phyloP scores from a whole-genome alignment of 176 grass and related monocot species.

The Zea mays region Zm-B73-REFERENCE-NAM-5.0 NC_050099.1:69281501-69282000 shows the following conservation, averaged over 20 bases:
- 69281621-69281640: conserved; percentile 37
- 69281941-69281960: not conserved
- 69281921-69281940: not conserved
- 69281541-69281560: conserved; percentile 5
- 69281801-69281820: conserved; percentile 22
- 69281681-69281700: conserved; percentile 1
- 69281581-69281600: conserved; percentile 35
- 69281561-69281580: conserved; percentile 14
- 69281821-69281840: conserved; percentile 4
- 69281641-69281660: conserved; percentile 38
- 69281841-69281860: not conserved
- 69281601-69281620: conserved; percentile 25
- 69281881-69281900: conserved; percentile 26
- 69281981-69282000: not conserved
- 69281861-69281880: not conserved
- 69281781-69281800: conserved; percentile 34
- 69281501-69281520: not conserved
- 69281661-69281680: not conserved
- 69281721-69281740: not conserved
- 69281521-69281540: conserved; percentile 12
- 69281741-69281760: not conserved
- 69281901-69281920: conserved; percentile 35
- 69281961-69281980: conserved; percentile 17
- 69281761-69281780: conserved; percentile 10
- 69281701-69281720: conserved; percentile 38